These are phyloP conservation scores for Maudiozyma saulgeensis DNA, from an alignment of 805 yeast genomes.

Conservation along the genomic window DNA sequence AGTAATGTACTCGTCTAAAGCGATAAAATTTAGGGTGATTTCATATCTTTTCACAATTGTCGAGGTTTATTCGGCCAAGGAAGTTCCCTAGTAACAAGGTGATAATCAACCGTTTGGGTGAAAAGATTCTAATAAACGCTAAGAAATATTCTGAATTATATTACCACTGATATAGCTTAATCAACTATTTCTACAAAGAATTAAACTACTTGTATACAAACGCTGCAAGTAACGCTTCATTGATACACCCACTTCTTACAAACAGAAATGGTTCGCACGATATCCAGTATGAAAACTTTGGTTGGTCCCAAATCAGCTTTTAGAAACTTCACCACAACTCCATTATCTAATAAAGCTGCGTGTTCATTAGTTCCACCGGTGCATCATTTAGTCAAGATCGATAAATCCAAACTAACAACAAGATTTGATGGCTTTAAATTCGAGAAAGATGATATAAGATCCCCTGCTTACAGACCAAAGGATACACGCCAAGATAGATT, in stretches of 20 bases:
- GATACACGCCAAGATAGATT: conserved; percentile 75
- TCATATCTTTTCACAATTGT: too few species aligned
- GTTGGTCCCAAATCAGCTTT: neutral
- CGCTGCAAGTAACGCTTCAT: too few species aligned
- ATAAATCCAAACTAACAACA: conserved; percentile 67
- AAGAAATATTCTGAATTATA: neutral
- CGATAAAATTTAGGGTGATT: too few species aligned
- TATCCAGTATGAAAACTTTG: neutral
- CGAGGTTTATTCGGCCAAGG: too few species aligned
- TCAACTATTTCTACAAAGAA: too few species aligned
- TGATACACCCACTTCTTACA: neutral
- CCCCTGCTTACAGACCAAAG: conserved; percentile 68
- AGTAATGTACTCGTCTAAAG: too few species aligned
- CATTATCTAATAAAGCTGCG: conserved; percentile 37
- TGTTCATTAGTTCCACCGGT: conserved; percentile 80
- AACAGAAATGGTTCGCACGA: neutral
- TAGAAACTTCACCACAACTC: conserved; percentile 23
- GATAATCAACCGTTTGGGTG: too few species aligned
- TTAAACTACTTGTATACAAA: too few species aligned
- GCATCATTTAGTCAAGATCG: conserved; percentile 75
- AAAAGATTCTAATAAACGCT: neutral
- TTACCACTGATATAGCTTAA: too few species aligned
- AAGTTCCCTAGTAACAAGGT: too few species aligned
- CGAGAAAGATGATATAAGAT: conserved; percentile 65
- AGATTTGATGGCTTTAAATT: conserved; percentile 58